Evolutionary conservation across 225 moss, liverwort and hornwort species (phyloP).

Genomic region (Marchantia paleacea): DNA sequence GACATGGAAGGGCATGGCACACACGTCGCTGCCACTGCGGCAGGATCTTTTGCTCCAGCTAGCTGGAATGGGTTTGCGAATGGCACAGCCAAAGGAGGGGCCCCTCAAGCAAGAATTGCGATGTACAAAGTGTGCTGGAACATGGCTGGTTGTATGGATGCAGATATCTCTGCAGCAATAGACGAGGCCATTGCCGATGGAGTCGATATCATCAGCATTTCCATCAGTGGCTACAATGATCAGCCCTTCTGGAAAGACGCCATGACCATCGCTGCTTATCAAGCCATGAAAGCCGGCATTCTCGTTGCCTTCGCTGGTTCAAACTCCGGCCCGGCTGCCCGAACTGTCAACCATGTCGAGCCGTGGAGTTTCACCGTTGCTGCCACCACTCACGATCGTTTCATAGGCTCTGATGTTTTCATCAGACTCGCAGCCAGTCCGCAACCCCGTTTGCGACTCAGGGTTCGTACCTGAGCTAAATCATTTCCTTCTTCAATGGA

Average conservation of each 20-base stretch:
- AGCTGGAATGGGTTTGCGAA: not conserved
- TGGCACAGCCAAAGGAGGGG: slow-evolving; percentile 23
- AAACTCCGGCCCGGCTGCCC: not conserved
- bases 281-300: slow-evolving; percentile 24
- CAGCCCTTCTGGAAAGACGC: not conserved
- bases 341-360: slow-evolving; percentile 24
- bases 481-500: not conserved
- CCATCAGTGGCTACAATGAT: slow-evolving; percentile 3
- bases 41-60: slow-evolving; percentile 10
- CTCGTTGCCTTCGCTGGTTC: slow-evolving; percentile 15
- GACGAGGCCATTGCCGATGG: slow-evolving; percentile 33
- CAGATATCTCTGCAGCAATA: slow-evolving; percentile 26
- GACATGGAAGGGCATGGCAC: slow-evolving; percentile 22
- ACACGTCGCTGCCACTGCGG: slow-evolving; percentile 17
- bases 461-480: not conserved
- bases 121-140: slow-evolving; percentile 28
- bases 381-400: slow-evolving; percentile 26
- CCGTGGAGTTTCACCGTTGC: slow-evolving; percentile 33
- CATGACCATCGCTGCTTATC: slow-evolving; percentile 8
- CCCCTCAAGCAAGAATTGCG: slow-evolving; percentile 16
- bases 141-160: not conserved
- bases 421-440: not conserved
- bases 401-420: not conserved
- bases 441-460: not conserved
- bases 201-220: slow-evolving; percentile 25